Conservation (phyloP, 352 stramenopile genomes). For the Phytophthora crassamura region DNA sequence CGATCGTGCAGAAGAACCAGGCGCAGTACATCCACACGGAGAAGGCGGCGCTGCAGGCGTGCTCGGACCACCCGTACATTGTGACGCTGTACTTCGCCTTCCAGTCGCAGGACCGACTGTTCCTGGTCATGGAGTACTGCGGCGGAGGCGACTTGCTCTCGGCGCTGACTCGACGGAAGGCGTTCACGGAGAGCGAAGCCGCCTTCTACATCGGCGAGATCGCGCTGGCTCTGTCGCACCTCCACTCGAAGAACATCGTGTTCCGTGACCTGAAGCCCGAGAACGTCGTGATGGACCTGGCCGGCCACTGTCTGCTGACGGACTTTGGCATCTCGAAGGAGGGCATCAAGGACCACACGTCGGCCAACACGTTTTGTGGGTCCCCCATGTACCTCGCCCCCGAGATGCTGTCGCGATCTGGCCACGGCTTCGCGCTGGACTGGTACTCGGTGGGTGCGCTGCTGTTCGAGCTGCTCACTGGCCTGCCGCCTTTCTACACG, state of each 20-base stretch:
- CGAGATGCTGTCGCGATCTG: slow-evolving; percentile 83
- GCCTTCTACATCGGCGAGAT: slow-evolving; percentile 91
- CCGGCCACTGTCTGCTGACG: slow-evolving; percentile 81
- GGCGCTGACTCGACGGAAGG: slow-evolving; percentile 76
- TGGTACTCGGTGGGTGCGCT: slow-evolving; percentile 87
- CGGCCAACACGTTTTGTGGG: slow-evolving; percentile 86
- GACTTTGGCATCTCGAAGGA: slow-evolving; percentile 91
- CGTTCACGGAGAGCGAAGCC: slow-evolving; percentile 79
- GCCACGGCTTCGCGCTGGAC: slow-evolving; percentile 84
- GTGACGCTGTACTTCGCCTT: slow-evolving; percentile 88
- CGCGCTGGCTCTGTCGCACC: slow-evolving; percentile 75
- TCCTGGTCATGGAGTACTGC: slow-evolving; percentile 90
- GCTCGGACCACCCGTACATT: slow-evolving; percentile 88
- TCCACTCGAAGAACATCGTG: slow-evolving; percentile 90
- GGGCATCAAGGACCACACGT: slow-evolving; percentile 87
- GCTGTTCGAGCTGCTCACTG: slow-evolving; percentile 84
- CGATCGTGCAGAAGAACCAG: slow-evolving; percentile 90
- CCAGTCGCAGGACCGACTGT: slow-evolving; percentile 84
- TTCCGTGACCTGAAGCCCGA: slow-evolving; percentile 90
- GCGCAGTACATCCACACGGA: slow-evolving; percentile 90
- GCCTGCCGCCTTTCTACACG: slow-evolving; percentile 87
- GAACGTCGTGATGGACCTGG: slow-evolving; percentile 89
- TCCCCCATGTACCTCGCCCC: slow-evolving; percentile 89
- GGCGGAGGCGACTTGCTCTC: slow-evolving; percentile 82
- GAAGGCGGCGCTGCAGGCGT: slow-evolving; percentile 82